Base-by-base conservation (phyloP, 1,284 basidiomycete species). In the Phellopilus nigrolimitatus region DNA sequence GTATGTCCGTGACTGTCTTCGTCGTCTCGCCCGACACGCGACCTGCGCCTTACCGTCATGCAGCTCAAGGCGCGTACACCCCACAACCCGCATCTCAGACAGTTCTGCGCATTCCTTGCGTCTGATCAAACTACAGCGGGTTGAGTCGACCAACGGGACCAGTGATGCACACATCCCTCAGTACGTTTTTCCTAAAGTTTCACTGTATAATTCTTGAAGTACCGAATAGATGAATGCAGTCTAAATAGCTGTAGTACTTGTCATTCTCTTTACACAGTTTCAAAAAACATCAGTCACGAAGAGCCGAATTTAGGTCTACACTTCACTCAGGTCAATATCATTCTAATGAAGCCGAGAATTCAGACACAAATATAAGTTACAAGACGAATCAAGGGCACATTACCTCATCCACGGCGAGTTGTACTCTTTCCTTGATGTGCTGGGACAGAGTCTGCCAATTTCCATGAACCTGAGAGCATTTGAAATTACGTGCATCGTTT, bases 11-110 rank as follows among this genome's bases (percentile, higher is more conserved):
- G 37, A 83, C 77, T 53, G 70, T 95, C 42, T 91, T 84, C 60
- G 84, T 95, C 10, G 66, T 78, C n/a, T 95, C 92, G 3, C 84
- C 83, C 7, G 90, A 94, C 60, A 95, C 91, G 1, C 84, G 88
- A 92, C 59, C 77, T 82, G 8, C 78, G 82, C 59, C 69, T 82
- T 30, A 87, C 88, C 0, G 72, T 95, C 51, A 74, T 74, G 27
- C 78, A 88, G 60, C 81, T 95, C 60, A 95, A 95, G 79, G 90
- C 90, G 49, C 54, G 57, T 33, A n/a, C n/a, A n/a, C 15, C 12
- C 27, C 19, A 15, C 13, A 37, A 19, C 30, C 37, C 44, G 41
- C 41, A 34, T 19, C 27, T 44, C 30, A 31, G n/a, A 33, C 19
- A 3, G 27, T 10, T 37, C 33, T 27, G 28, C 25, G 22, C 17